These are phyloP conservation scores for Curvularia eragrostidis DNA, from an alignment of 2,329 filamentous ascomycete species.

Conservation along the genomic window DNA sequence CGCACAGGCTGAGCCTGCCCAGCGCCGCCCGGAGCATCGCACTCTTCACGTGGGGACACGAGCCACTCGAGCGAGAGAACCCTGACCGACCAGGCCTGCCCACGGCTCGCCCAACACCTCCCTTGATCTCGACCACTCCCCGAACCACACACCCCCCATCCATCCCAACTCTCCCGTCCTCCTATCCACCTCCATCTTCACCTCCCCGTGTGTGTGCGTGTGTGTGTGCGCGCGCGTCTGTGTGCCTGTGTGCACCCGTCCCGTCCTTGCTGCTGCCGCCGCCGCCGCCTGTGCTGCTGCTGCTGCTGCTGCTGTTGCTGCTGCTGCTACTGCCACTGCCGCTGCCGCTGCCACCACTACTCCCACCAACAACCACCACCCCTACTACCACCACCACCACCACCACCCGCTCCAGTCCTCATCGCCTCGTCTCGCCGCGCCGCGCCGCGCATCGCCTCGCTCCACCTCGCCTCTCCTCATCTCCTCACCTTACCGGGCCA, in stretches of 20 bases:
- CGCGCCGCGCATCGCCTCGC: neutral
- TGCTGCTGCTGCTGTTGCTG: neutral
- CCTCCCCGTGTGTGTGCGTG: neutral
- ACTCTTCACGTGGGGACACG: conserved; percentile 41
- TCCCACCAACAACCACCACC: neutral
- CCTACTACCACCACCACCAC: neutral
- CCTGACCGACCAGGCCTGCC: conserved; percentile 10
- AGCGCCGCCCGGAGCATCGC: conserved; percentile 2
- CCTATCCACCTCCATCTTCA: neutral
- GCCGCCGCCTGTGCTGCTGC: conserved; percentile 3
- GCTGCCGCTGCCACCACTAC: neutral
- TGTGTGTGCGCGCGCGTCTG: too few species aligned
- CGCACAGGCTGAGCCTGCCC: neutral
- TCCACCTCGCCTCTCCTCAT: neutral
- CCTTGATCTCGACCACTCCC: conserved; percentile 12
- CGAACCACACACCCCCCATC: conserved; percentile 13
- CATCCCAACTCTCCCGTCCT: neutral
- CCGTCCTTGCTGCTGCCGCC: neutral
- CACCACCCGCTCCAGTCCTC: neutral
- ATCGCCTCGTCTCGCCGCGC: neutral
- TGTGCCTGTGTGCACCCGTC: neutral
- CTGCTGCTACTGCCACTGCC: neutral
- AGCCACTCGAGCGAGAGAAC: conserved; percentile 20
- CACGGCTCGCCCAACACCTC: conserved; percentile 14
- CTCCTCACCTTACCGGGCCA: neutral